Evolutionary conservation across 2,329 filamentous ascomycete genomes (phyloP).

Genomic region (Eutypa lata): DNA sequence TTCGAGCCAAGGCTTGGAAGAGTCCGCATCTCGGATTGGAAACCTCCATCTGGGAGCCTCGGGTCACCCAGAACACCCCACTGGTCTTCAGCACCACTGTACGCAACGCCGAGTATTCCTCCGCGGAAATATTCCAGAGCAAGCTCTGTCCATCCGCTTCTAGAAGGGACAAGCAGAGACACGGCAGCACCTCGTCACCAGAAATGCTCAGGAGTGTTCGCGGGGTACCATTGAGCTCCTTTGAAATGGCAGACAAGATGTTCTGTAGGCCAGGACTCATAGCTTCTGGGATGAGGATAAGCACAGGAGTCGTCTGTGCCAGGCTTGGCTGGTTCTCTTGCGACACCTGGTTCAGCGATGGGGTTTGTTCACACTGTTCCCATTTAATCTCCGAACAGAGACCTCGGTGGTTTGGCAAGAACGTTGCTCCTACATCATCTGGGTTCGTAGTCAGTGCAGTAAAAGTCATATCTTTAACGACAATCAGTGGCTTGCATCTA

Average conservation of each 20-base stretch:
- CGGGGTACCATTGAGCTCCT: conserved; percentile 10
- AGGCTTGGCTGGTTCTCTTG: neutral
- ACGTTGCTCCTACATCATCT: conserved; percentile 25
- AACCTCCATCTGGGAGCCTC: conserved; percentile 19
- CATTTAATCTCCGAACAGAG: conserved; percentile 48
- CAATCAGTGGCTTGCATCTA: conserved; percentile 30
- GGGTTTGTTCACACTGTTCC: conserved; percentile 24
- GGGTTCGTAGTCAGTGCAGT: conserved; percentile 32
- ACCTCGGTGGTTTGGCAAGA: conserved; percentile 46
- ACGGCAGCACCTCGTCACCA: conserved; percentile 13
- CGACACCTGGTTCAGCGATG: neutral
- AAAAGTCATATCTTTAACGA: conserved; percentile 44
- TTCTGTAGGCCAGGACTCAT: neutral
- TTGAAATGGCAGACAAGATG: conserved; percentile 8
- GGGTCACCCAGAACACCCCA: conserved; percentile 20
- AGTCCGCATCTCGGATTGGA: conserved; percentile 34
- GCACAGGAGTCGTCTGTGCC: conserved; percentile 1
- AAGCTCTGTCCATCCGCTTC: conserved; percentile 34
- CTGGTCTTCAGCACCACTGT: conserved; percentile 28
- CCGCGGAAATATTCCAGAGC: conserved; percentile 37
- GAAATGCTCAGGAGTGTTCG: conserved; percentile 8
- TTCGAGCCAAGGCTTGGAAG: conserved; percentile 44
- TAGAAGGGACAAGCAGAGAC: conserved; percentile 43
- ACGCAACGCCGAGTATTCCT: conserved; percentile 39
- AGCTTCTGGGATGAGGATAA: conserved; percentile 13